Evolutionary conservation across 2,329 filamentous ascomycete genomes (phyloP).

Genomic region (Monosporascus sp.): DNA sequence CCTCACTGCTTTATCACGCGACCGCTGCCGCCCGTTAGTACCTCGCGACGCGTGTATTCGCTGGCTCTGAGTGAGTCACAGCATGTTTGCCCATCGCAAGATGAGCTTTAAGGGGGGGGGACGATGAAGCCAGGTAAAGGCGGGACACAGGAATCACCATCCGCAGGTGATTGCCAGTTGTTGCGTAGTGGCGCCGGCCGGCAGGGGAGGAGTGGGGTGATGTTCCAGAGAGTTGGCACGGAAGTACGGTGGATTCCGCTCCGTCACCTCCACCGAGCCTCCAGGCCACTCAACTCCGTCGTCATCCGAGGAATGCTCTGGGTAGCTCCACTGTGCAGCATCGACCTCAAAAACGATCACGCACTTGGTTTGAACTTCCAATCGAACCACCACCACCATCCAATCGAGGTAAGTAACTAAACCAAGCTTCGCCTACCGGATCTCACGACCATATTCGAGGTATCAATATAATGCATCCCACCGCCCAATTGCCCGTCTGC

Average conservation of each 20-base stretch:
- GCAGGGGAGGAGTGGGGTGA: background rate
- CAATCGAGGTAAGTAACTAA: background rate
- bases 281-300: background rate
- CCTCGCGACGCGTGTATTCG: too few relatives aligned
- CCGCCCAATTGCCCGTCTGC: too few relatives aligned
- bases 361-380: background rate
- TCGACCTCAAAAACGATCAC: background rate
- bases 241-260: background rate
- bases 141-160: too few relatives aligned
- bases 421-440: too few relatives aligned
- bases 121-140: background rate
- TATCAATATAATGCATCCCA: constrained; percentile 3
- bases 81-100: too few relatives aligned
- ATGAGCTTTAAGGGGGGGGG: too few relatives aligned
- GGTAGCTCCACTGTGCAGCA: background rate
- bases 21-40: too few relatives aligned
- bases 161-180: background rate
- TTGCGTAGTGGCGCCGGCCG: background rate
- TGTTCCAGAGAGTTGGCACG: background rate
- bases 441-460: too few relatives aligned
- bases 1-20: too few relatives aligned
- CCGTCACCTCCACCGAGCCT: background rate
- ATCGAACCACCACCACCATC: background rate
- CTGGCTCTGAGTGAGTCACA: too few relatives aligned
- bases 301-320: background rate